Base-by-base conservation (phyloP, 2,329 filamentous ascomycete genomes). In the Amphichorda felina region DNA sequence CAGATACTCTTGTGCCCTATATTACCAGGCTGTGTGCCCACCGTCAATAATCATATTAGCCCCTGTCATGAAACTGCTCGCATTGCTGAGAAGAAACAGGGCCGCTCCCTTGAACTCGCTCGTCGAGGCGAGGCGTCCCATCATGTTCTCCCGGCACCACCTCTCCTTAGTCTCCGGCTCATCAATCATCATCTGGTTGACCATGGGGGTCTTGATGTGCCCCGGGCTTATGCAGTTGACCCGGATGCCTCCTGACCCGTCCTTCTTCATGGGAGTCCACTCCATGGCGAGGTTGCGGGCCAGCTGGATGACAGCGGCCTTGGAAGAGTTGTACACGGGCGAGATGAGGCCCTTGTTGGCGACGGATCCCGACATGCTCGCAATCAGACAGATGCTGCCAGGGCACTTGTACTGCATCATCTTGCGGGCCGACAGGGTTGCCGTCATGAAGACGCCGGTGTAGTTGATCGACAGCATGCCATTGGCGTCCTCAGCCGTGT, bases 81-180 rank as follows among this genome's bases (percentile, higher is more conserved):
- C 75, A 43, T 72, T 67, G 41, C 72, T 74, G 16, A 79, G 54
- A 40, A 79, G 57, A 45, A 77, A 81, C 8, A 78, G 57, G 2
- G 68, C 71, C 0, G 73, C 69, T 1, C 74, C 73, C 44, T 72
- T 67, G 50, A 78, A 78, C 45, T 79, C 74, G 31, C 66, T 61
- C 0, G 74, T 68, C 18, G 56, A 55, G 18, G 71, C 73, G 22
- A 79, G 56, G 15, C 73, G 62, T 2, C 68, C 75, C 44, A 86
- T 64, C 80, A 86, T 85, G 50, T 84, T 86, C 57, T 83, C 75
- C 38, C 64, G 71, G 36, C 78, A 72, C 81, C 82, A 87, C 37
- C 72, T 68, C 34, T 60, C 53, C 36, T 52, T 54, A 26, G 67
- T 56, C 25, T 79, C 75, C 0, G 82, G 81, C 15, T 73, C 78